These are phyloP conservation scores for Trichoderma koningiopsis DNA, from an alignment of 2,329 filamentous ascomycete species.

Conservation along the genomic window DNA sequence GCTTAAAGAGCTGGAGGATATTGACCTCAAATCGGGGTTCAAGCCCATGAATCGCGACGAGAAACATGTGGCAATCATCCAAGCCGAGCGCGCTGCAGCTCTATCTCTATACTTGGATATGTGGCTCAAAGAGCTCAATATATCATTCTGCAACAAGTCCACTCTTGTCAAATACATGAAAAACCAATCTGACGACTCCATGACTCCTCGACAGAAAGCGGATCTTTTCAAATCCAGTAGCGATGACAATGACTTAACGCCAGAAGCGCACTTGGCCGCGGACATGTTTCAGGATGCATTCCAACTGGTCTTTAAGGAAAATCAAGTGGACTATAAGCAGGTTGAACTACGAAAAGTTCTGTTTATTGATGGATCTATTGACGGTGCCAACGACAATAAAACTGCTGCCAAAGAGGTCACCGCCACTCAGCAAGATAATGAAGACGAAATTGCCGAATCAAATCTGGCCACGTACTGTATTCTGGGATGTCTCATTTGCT, in stretches of 20 bases:
- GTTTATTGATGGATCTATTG: constrained; percentile 55
- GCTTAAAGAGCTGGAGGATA: constrained; percentile 59
- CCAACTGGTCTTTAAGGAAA: constrained; percentile 53
- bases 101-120: constrained; percentile 56
- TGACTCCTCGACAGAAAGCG: constrained; percentile 58
- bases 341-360: constrained; percentile 56
- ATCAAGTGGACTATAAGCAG: constrained; percentile 39
- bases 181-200: constrained; percentile 48
- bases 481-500: constrained; percentile 61
- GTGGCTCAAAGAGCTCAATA: constrained; percentile 54
- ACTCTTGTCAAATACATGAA: constrained; percentile 58
- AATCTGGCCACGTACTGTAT: constrained; percentile 57
- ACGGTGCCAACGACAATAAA: constrained; percentile 57
- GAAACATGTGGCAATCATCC: constrained; percentile 52
- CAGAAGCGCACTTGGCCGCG: constrained; percentile 47
- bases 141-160: constrained; percentile 55
- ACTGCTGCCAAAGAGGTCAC: constrained; percentile 52
- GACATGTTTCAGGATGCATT: constrained; percentile 60
- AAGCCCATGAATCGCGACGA: constrained; percentile 55
- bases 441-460: constrained; percentile 48
- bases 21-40: constrained; percentile 61
- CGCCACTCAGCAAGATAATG: constrained; percentile 39
- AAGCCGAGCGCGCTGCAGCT: constrained; percentile 54
- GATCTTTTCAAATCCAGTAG: constrained; percentile 53
- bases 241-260: constrained; percentile 43